Conservation (phyloP, 768 basidiomycete genomes). For the Leccinellum rugosiceps region DNA sequence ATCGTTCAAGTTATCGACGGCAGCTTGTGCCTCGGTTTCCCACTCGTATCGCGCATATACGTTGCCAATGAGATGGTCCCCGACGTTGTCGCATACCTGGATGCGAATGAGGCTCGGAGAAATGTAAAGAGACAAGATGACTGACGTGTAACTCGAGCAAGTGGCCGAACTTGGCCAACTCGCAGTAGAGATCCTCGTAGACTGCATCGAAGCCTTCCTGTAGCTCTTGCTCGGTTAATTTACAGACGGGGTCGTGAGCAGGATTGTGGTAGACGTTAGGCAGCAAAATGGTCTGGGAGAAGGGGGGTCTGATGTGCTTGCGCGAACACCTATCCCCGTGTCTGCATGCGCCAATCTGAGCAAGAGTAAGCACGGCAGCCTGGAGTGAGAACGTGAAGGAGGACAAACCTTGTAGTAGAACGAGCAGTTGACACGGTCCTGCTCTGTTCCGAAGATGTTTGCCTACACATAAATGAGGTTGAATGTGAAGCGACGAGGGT, state of each 20-base stretch:
- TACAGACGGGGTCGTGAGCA: slow-evolving; percentile 87
- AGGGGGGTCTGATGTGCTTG: slow-evolving; percentile 97
- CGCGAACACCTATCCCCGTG: slow-evolving; percentile 98
- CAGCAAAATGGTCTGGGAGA: slow-evolving; percentile 93
- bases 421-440: slow-evolving; percentile 96
- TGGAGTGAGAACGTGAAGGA: not conserved
- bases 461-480: slow-evolving; percentile 46
- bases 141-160: slow-evolving; percentile 91
- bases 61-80: slow-evolving; percentile 97
- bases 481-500: not conserved
- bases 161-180: slow-evolving; percentile 92
- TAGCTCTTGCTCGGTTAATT: slow-evolving; percentile 80
- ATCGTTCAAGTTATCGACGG: slow-evolving; percentile 90
- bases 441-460: slow-evolving; percentile 94
- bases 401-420: slow-evolving; percentile 90
- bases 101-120: not conserved
- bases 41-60: slow-evolving; percentile 98
- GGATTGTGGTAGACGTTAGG: slow-evolving; percentile 99
- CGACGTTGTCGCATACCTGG: slow-evolving; percentile 97
- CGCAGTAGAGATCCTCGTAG: slow-evolving; percentile 95
- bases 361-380: slow-evolving; percentile 7
- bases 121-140: slow-evolving; percentile 7
- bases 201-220: slow-evolving; percentile 92
- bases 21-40: slow-evolving; percentile 95
- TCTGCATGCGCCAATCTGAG: slow-evolving; percentile 93